Conservation (phyloP, 2,329 filamentous ascomycete genomes). For the Pseudomassariella vexata region DNA sequence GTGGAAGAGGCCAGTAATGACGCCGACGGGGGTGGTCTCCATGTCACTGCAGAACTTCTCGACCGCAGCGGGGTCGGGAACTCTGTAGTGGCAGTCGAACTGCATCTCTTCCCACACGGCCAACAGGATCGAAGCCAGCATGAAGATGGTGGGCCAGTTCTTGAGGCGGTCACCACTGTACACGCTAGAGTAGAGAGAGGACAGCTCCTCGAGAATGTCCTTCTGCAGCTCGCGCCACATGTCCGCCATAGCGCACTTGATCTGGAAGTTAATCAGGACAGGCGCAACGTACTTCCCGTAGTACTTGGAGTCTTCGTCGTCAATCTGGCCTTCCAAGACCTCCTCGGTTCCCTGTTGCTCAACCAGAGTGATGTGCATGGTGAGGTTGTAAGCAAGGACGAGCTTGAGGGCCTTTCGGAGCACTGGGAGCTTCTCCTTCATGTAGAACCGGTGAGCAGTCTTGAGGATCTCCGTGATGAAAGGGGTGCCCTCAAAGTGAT, state of each 20-base stretch:
- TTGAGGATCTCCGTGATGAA: slow-evolving; percentile 96
- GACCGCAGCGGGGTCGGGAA: slow-evolving; percentile 76
- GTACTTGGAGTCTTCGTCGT: slow-evolving; percentile 81
- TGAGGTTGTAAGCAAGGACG: slow-evolving; percentile 92
- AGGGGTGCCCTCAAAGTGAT: slow-evolving; percentile 91
- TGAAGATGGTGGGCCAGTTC: slow-evolving; percentile 99
- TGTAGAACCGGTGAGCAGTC: slow-evolving; percentile 90
- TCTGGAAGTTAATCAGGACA: slow-evolving; percentile 99
- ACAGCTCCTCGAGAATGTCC: slow-evolving; percentile 91
- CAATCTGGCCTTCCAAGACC: slow-evolving; percentile 72
- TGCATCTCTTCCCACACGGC: slow-evolving; percentile 99
- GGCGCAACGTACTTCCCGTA: slow-evolving; percentile 86
- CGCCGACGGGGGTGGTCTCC: slow-evolving; percentile 92
- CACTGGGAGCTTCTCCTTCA: slow-evolving; percentile 79
- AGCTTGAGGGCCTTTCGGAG: slow-evolving; percentile 95
- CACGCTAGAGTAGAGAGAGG: slow-evolving; percentile 88
- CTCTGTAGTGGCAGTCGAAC: slow-evolving; percentile 94
- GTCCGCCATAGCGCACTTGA: slow-evolving; percentile 93
- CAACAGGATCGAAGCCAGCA: slow-evolving; percentile 86
- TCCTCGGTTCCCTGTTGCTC: slow-evolving; percentile 82
- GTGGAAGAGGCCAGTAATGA: slow-evolving; percentile 94
- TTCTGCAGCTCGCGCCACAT: slow-evolving; percentile 98
- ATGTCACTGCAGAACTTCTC: slow-evolving; percentile 96
- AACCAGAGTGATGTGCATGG: slow-evolving; percentile 88
- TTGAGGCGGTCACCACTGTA: slow-evolving; percentile 96